A percentile compares a stretch with the other conserved stretches of the same genome.
Evolutionary conservation across 179 eudicot genomes (phyloP).

Genomic region (Drosera spatulata): DNA sequence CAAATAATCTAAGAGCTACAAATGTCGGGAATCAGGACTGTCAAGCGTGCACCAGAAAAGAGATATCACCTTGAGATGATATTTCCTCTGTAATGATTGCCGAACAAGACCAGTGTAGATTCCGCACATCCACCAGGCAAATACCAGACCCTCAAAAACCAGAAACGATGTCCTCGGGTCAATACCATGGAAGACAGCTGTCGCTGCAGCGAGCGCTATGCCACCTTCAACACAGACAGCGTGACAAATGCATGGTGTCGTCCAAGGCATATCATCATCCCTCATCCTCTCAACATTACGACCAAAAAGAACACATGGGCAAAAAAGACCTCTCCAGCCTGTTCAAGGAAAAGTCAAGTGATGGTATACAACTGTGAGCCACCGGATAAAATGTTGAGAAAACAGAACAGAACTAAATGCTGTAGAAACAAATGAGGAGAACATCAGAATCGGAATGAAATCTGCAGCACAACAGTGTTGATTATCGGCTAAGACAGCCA

Average conservation of each 20-base stretch:
- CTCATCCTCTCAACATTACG: conserved; percentile 66
- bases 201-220: conserved; percentile 65
- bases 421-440: too few species aligned
- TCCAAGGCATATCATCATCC: conserved; percentile 70
- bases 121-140: conserved; percentile 98
- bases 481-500: too few species aligned
- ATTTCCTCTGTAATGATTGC: conserved; percentile 69
- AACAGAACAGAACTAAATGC: too few species aligned
- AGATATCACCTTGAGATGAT: conserved; percentile 79
- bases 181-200: conserved; percentile 60
- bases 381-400: background rate
- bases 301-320: conserved; percentile 92
- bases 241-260: conserved; percentile 74
- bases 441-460: too few species aligned
- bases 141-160: conserved; percentile 64
- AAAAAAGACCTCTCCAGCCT: conserved; percentile 86
- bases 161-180: conserved; percentile 76
- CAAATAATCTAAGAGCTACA: too few species aligned
- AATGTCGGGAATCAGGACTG: too few species aligned
- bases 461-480: too few species aligned
- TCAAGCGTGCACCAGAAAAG: background rate
- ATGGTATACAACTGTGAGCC: background rate
- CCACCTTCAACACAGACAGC: conserved; percentile 93
- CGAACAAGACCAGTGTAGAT: conserved; percentile 76
- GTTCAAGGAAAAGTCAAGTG: conserved; percentile 5